Evolutionary conservation across 2,329 filamentous ascomycete genomes (phyloP), one percentile per base, ranked within the genome.

Genomic region (Ciborinia camelliae): DNA sequence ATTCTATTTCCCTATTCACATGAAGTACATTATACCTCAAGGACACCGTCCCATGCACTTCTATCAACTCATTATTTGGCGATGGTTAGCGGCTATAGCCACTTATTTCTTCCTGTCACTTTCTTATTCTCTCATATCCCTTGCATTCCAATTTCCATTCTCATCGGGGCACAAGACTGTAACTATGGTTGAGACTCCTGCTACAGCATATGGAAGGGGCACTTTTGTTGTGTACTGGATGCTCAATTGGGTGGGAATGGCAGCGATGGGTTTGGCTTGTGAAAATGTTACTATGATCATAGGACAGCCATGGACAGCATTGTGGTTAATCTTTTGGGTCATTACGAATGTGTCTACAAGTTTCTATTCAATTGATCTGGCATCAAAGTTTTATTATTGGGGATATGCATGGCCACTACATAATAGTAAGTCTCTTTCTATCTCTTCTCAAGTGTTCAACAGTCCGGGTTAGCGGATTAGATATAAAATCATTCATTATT

Each of bases 251-350:
- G 77, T 83, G 0, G 86, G 86, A 10, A 89, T 89, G 86, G 77
- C 80, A 10, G 85, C 86, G 0, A 71, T 89, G 1, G 86, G 86
- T 0, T 75, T 89, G 2, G 84, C 86, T 0, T 87, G 84, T 71
- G 86, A 89, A 75, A 89, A 89, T 69, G 81, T 86, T 35, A 83
- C 83, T 0, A 89, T 89, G 85, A 67, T 88, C 1, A 74, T 88
- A 2, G 85, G 86, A 0, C 78, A 81, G 70, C 86, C 84, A 20
- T 62, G 59, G 59, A 62, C 48, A 1, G 59, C 59, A 6, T 41
- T 62, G 7, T 63, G 52, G 50, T n/a, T 63, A 9, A 45, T 58
- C 0, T 58, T 63, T 10, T 63, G 45, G 62, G 62, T 63, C 3
- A 87, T 89, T 64, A 84, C 82, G 3, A 89, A 89, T 70, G 85